Evolutionary conservation across 192 early-diverging fungal species (phyloP).

Genomic region (Jimgerdemannia lactiflua): DNA sequence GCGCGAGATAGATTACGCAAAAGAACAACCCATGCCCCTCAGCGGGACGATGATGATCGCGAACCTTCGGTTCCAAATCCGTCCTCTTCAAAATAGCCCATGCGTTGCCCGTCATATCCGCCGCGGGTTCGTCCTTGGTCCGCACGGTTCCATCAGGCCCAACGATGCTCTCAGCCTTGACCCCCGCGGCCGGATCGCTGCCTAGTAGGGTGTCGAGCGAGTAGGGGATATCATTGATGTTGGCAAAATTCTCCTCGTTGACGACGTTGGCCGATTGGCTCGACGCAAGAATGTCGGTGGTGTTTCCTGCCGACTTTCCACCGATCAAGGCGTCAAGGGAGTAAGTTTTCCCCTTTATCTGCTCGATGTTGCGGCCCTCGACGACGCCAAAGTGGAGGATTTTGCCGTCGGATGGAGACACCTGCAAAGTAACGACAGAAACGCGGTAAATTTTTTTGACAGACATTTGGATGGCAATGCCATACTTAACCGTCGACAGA

Average conservation of each 20-base stretch:
- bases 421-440: slow-evolving; percentile 26
- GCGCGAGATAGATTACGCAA: slow-evolving; percentile 93
- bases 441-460: not conserved
- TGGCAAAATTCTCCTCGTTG: slow-evolving; percentile 80
- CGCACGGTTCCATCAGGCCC: slow-evolving; percentile 37
- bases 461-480: too few relatives aligned
- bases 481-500: too few relatives aligned
- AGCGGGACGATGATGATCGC: slow-evolving; percentile 31
- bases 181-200: slow-evolving; percentile 22
- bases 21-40: slow-evolving; percentile 81
- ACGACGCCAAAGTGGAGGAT: slow-evolving; percentile 90
- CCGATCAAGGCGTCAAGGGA: slow-evolving; percentile 87
- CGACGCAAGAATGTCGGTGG: slow-evolving; percentile 38
- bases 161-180: slow-evolving; percentile 33
- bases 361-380: slow-evolving; percentile 73
- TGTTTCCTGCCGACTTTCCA: slow-evolving; percentile 24
- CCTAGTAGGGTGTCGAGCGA: slow-evolving; percentile 75
- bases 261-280: slow-evolving; percentile 64
- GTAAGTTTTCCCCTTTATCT: slow-evolving; percentile 95
- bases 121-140: slow-evolving; percentile 19
- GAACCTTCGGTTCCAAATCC: slow-evolving; percentile 27
- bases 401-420: slow-evolving; percentile 89
- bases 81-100: not conserved
- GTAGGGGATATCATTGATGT: slow-evolving; percentile 85
- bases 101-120: slow-evolving; percentile 14